A percentile compares a stretch with the other conserved stretches of the same genome.
phyloP scores from a whole-genome alignment of 345 rosid genomes.

The Arabidopsis arenosa region DNA sequence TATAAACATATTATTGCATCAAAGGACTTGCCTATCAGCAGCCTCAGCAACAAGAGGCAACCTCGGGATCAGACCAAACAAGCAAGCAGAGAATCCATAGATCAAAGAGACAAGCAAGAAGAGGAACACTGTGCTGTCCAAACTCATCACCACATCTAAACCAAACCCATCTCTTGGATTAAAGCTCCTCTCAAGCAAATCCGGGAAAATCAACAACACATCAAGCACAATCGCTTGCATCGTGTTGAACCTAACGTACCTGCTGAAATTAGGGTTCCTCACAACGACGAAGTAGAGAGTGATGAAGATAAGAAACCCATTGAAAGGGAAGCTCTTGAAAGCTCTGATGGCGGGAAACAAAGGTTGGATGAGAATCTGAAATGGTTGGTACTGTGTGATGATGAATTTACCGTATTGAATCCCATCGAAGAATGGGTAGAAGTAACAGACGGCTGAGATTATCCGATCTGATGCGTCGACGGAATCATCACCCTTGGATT shows the following conservation, averaged over 20 bases:
- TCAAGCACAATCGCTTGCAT: constrained; percentile 98
- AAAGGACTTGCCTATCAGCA: constrained; percentile 95
- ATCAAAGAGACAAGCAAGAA: constrained; percentile 84
- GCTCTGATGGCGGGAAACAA: constrained; percentile 78
- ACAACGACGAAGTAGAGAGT: constrained; percentile 90
- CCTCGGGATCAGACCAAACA: constrained; percentile 86
- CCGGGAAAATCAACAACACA: constrained; percentile 86
- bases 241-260: constrained; percentile 95
- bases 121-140: constrained; percentile 93
- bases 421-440: constrained; percentile 95
- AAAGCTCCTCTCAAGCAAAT: constrained; percentile 87
- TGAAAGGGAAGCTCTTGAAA: constrained; percentile 87
- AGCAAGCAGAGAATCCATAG: constrained; percentile 84
- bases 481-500: constrained; percentile 61
- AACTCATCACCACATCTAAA: constrained; percentile 86
- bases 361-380: constrained; percentile 75
- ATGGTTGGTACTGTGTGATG: constrained; percentile 67
- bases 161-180: constrained; percentile 80
- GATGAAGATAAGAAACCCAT: constrained; percentile 77
- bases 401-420: constrained; percentile 89
- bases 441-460: constrained; percentile 88
- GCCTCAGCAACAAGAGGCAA: constrained; percentile 98
- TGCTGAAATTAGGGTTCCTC: constrained; percentile 80
- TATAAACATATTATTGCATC: constrained; percentile 37
- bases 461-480: constrained; percentile 85